These are phyloP conservation scores for Aspergillus transmontanensis DNA, from an alignment of 2,329 filamentous ascomycete species.

Conservation along the genomic window DNA sequence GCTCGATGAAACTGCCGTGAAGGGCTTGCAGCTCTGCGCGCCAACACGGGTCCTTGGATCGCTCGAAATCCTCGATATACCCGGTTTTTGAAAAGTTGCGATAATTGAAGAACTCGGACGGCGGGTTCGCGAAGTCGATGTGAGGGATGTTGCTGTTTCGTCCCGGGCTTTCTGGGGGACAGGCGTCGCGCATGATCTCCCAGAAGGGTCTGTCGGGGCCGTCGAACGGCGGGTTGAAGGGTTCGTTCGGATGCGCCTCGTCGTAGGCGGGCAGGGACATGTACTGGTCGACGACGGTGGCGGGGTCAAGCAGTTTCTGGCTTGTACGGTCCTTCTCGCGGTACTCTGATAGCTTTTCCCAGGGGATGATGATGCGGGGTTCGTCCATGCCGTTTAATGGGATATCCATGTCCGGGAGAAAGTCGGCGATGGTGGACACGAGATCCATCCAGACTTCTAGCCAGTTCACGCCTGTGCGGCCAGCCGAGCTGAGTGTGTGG, in stretches of 20 bases:
- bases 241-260: conserved; percentile 12
- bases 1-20: conserved; percentile 54
- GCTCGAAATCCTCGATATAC: conserved; percentile 52
- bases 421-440: conserved; percentile 37
- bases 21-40: conserved; percentile 48
- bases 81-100: conserved; percentile 43
- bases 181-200: conserved; percentile 46
- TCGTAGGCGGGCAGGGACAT: conserved; percentile 10
- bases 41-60: conserved; percentile 48
- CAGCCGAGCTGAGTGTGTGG: conserved; percentile 36
- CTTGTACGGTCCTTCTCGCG: conserved; percentile 34
- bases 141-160: conserved; percentile 27
- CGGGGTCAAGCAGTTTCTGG: conserved; percentile 3
- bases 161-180: conserved; percentile 25
- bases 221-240: conserved; percentile 5
- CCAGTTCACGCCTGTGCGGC: conserved; percentile 36
- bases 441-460: conserved; percentile 47
- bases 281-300: conserved; percentile 11
- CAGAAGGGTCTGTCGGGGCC: conserved; percentile 39
- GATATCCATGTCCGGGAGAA: conserved; percentile 51
- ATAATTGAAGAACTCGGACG: conserved; percentile 30
- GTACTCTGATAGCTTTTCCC: conserved; percentile 47
- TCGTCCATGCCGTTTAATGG: conserved; percentile 55
- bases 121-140: conserved; percentile 37
- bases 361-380: conserved; percentile 50